Conservation (phyloP, 2,329 filamentous ascomycete species). For the Westerdykella ornata region DNA sequence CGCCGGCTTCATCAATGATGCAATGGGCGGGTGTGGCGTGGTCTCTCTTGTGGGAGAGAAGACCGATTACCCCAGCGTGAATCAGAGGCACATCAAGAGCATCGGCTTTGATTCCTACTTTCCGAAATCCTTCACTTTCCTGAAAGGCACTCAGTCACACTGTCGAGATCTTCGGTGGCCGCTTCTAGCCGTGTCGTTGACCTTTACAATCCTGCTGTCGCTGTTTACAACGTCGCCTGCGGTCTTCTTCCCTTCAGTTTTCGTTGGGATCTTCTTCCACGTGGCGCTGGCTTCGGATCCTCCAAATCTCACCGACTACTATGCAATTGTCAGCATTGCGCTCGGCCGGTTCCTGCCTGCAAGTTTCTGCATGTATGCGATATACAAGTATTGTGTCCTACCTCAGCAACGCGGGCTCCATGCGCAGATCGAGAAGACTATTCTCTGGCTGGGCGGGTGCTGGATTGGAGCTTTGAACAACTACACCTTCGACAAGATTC, state of each 20-base stretch:
- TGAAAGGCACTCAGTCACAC: conserved; percentile 57
- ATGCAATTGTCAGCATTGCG: conserved; percentile 68
- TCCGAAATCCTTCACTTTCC: conserved; percentile 76
- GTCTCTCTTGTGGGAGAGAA: conserved; percentile 65
- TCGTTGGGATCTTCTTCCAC: conserved; percentile 79
- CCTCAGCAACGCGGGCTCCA: conserved; percentile 65
- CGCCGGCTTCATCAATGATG: conserved; percentile 66
- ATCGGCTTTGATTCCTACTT: conserved; percentile 81
- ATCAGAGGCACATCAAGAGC: conserved; percentile 68
- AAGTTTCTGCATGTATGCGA: conserved; percentile 77
- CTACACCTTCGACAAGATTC: conserved; percentile 91
- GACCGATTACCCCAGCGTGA: conserved; percentile 56
- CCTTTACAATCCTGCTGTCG: conserved; percentile 70
- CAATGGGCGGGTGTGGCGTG: conserved; percentile 73
- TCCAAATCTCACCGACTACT: conserved; percentile 60
- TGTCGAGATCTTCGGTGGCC: conserved; percentile 78
- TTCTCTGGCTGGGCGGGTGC: conserved; percentile 82
- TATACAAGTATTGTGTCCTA: conserved; percentile 75
- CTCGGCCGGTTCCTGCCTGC: conserved; percentile 80
- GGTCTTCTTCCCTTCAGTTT: conserved; percentile 79
- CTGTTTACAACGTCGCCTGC: conserved; percentile 73
- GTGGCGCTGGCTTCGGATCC: conserved; percentile 86
- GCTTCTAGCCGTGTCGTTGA: conserved; percentile 70
- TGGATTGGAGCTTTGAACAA: conserved; percentile 92
- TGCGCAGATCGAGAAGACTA: conserved; percentile 81